These are phyloP conservation scores for Amanita fuliginea DNA, from an alignment of 768 basidiomycete genomes.

Conservation along the genomic window DNA sequence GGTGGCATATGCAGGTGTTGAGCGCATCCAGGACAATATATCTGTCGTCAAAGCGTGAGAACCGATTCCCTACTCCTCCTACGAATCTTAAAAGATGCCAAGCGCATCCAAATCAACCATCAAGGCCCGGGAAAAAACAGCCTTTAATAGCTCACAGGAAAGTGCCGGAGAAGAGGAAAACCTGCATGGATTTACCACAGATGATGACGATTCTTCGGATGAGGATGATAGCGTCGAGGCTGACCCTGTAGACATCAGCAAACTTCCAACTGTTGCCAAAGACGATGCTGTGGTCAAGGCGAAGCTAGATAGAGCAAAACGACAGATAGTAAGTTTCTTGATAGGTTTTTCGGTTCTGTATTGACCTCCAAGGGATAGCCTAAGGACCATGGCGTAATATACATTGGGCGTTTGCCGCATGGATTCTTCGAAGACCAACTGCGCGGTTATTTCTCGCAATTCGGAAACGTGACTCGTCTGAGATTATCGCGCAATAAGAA, in stretches of 20 bases:
- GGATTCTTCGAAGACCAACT: constrained; percentile 97
- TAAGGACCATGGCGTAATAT: constrained; percentile 74
- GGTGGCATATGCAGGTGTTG: constrained; percentile 42
- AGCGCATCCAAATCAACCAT: neutral
- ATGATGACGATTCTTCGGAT: constrained; percentile 72
- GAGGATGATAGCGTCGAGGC: constrained; percentile 52
- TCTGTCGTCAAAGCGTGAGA: neutral
- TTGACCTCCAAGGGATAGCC: constrained; percentile 19
- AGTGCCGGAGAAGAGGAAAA: constrained; percentile 27
- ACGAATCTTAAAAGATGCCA: neutral
- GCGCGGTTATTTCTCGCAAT: constrained; percentile 88
- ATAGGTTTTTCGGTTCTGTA: neutral
- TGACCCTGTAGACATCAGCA: constrained; percentile 13
- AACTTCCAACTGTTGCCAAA: constrained; percentile 79
- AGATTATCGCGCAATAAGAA: constrained; percentile 91
- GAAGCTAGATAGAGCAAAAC: constrained; percentile 48
- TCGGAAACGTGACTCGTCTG: constrained; percentile 80
- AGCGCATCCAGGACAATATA: constrained; percentile 19
- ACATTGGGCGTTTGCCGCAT: constrained; percentile 86
- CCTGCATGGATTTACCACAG: constrained; percentile 67
- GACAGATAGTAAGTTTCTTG: constrained; percentile 47
- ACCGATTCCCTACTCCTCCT: neutral
- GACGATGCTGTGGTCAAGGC: constrained; percentile 73
- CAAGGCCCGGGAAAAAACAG: neutral
- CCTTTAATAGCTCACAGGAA: constrained; percentile 7